phyloP scores from a whole-genome alignment of 2,329 filamentous ascomycete species.

The Fusarium sp. region DNA sequence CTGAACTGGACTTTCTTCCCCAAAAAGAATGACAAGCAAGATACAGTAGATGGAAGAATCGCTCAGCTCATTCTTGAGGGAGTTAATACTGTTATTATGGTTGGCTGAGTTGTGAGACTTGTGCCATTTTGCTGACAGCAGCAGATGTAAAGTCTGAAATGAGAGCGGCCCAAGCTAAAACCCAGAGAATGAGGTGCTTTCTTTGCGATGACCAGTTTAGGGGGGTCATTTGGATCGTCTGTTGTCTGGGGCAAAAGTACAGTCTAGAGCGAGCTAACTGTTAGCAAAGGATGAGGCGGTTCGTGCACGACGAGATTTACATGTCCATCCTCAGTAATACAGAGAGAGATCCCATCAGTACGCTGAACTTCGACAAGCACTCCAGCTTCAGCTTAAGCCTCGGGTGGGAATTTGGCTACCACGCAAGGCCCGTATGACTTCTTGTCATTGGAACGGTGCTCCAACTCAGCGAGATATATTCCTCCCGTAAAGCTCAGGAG shows the following conservation, averaged over 20 bases:
- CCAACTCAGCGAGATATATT: too few species aligned
- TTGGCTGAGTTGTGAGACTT: slow-evolving; percentile 15
- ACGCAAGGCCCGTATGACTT: slow-evolving; percentile 2
- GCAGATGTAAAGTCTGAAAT: slow-evolving; percentile 35
- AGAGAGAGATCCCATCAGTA: slow-evolving; percentile 13
- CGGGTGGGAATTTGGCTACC: slow-evolving; percentile 19
- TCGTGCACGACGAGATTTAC: slow-evolving; percentile 2
- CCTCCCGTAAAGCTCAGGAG: too few species aligned
- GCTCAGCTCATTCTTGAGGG: slow-evolving; percentile 29
- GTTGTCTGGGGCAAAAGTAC: slow-evolving; percentile 36
- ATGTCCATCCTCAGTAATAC: slow-evolving; percentile 33
- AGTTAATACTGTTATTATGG: slow-evolving; percentile 33
- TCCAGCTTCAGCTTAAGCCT: slow-evolving; percentile 30
- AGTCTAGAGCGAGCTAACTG: slow-evolving; percentile 8
- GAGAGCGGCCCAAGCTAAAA: slow-evolving; percentile 33
- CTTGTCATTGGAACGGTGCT: slow-evolving; percentile 31
- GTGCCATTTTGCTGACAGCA: slow-evolving; percentile 31
- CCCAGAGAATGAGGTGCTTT: slow-evolving; percentile 37
- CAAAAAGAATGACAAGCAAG: slow-evolving; percentile 13
- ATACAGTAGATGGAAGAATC: slow-evolving; percentile 29
- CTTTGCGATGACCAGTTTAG: slow-evolving; percentile 39
- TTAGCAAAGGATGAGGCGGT: not conserved
- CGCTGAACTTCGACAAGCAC: slow-evolving; percentile 18
- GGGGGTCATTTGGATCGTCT: slow-evolving; percentile 25
- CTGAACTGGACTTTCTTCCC: slow-evolving; percentile 4